A percentile compares a stretch with the other conserved stretches of the same genome.
These are phyloP conservation scores for Lablab purpureus DNA, from an alignment of 306 rosid species.

Conservation along the genomic window DNA sequence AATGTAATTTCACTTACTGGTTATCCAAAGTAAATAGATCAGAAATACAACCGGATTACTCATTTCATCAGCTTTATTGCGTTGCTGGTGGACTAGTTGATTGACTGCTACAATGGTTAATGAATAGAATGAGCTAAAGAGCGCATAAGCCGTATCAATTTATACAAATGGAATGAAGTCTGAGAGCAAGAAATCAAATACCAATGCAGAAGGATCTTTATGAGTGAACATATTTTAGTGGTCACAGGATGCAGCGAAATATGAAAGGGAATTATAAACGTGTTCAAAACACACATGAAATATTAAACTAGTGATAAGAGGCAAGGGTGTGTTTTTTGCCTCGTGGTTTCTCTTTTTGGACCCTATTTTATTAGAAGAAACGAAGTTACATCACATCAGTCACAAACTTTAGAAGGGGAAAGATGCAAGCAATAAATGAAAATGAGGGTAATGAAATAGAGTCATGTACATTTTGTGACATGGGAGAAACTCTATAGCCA, in stretches of 20 bases:
- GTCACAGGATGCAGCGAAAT: not conserved
- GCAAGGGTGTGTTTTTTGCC: slow-evolving; percentile 35
- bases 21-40: slow-evolving; percentile 50
- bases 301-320: slow-evolving; percentile 20
- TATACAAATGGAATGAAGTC: slow-evolving; percentile 33
- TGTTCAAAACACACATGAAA: slow-evolving; percentile 11
- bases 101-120: slow-evolving; percentile 3
- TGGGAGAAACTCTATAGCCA: not conserved
- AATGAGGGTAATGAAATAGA: not conserved
- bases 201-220: slow-evolving; percentile 49
- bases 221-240: slow-evolving; percentile 31
- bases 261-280: no score
- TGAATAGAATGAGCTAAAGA: slow-evolving; percentile 1
- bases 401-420: slow-evolving; percentile 45
- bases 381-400: slow-evolving; percentile 31
- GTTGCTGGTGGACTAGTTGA: not conserved
- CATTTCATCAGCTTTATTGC: slow-evolving; percentile 45
- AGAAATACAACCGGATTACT: slow-evolving; percentile 49
- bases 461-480: slow-evolving; percentile 33
- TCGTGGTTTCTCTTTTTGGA: not conserved
- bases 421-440: slow-evolving; percentile 4
- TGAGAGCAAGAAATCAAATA: slow-evolving; percentile 21
- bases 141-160: slow-evolving; percentile 29
- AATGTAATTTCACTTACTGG: slow-evolving; percentile 50
- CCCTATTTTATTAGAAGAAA: slow-evolving; percentile 28